Percentiles rank a stretch among this genome's conserved stretches.
phyloP scores from a whole-genome alignment of 192 early-diverging fungal genomes.

The Pilobolus umbonatus region DNA sequence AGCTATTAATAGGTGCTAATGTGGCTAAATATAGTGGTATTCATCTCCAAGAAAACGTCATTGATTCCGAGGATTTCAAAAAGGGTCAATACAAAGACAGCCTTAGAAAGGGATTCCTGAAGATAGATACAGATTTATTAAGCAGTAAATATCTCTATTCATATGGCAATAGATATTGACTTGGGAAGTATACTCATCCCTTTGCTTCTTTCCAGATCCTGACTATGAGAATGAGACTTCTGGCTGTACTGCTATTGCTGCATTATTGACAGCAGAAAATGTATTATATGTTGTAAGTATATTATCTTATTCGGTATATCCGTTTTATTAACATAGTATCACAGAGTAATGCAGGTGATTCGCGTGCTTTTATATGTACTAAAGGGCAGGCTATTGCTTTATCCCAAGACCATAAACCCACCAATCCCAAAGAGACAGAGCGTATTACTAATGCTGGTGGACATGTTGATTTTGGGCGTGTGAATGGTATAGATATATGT shows the following conservation, averaged over 20 bases:
- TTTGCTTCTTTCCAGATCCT: conserved; percentile 9
- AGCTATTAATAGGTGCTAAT: conserved; percentile 43
- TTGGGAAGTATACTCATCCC: background rate
- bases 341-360: conserved; percentile 89
- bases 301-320: background rate
- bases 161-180: background rate
- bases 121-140: conserved; percentile 64
- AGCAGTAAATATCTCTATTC: background rate
- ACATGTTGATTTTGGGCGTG: conserved; percentile 94
- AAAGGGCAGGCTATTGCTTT: conserved; percentile 67
- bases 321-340: background rate
- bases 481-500: conserved; percentile 68
- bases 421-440: conserved; percentile 69
- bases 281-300: conserved; percentile 12
- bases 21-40: conserved; percentile 82
- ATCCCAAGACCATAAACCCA: conserved; percentile 92
- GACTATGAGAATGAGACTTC: conserved; percentile 53
- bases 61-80: conserved; percentile 57
- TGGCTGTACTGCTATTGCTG: conserved; percentile 86
- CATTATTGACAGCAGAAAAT: conserved; percentile 10
- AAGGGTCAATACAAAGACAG: conserved; percentile 63
- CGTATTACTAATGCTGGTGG: conserved; percentile 88
- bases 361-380: conserved; percentile 73
- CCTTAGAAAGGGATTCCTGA: conserved; percentile 77
- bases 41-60: conserved; percentile 67